phyloP scores from a whole-genome alignment of 768 basidiomycete species.

The Pisolithus microcarpus region DNA sequence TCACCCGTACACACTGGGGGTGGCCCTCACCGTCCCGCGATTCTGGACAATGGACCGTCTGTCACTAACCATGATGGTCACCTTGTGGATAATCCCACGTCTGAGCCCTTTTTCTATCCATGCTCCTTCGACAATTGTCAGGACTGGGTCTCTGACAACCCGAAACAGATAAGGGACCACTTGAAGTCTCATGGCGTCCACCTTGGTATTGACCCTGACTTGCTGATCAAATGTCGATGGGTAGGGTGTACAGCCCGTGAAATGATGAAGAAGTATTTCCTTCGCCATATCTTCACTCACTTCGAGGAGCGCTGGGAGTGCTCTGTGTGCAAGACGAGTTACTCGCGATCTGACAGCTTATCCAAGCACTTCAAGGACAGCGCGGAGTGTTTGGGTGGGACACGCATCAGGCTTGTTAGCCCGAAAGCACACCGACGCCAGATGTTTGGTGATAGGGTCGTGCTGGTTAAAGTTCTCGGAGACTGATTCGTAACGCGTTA shows the following conservation, averaged over 20 bases:
- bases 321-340: slow-evolving; percentile 9
- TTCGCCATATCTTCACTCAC: slow-evolving; percentile 14
- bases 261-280: slow-evolving; percentile 4
- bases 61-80: slow-evolving; percentile 7
- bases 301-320: slow-evolving; percentile 13
- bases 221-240: slow-evolving; percentile 9
- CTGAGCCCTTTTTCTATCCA: slow-evolving; percentile 6
- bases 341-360: slow-evolving; percentile 15
- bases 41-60: background rate
- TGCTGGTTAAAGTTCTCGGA: slow-evolving; percentile 12
- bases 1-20: background rate
- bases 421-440: slow-evolving; percentile 5
- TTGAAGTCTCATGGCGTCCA: slow-evolving; percentile 8
- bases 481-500: too few species aligned
- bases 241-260: slow-evolving; percentile 2
- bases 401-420: slow-evolving; percentile 11
- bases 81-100: background rate
- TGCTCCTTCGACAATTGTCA: slow-evolving; percentile 14
- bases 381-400: background rate
- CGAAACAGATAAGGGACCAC: slow-evolving; percentile 10
- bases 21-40: background rate
- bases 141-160: slow-evolving; percentile 14
- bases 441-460: slow-evolving; percentile 2
- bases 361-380: slow-evolving; percentile 2
- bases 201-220: background rate